A percentile compares a stretch with the other conserved stretches of the same genome.
These are phyloP conservation scores for Lolium perenne DNA, from an alignment of 176 grass and related monocot species.

Conservation along the genomic window DNA sequence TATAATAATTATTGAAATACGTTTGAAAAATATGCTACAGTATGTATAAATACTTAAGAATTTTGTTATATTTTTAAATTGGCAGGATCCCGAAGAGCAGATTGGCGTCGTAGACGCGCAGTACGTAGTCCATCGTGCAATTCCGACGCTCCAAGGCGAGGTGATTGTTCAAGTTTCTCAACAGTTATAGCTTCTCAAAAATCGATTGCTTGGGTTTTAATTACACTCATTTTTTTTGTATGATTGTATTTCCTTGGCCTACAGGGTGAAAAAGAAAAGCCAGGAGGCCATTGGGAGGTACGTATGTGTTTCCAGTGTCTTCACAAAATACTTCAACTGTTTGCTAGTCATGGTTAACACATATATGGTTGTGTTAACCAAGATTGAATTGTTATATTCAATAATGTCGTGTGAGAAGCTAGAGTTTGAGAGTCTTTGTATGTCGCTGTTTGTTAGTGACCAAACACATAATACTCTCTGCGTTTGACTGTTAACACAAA, in stretches of 20 bases:
- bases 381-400: background rate
- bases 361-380: background rate
- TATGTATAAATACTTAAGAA: background rate
- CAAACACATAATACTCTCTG: background rate
- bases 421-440: background rate
- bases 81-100: constrained; percentile 8
- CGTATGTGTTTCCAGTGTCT: background rate
- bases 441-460: background rate
- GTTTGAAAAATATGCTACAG: background rate
- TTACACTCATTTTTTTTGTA: background rate
- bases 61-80: background rate
- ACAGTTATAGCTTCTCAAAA: background rate
- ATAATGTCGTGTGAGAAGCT: background rate
- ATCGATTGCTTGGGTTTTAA: background rate
- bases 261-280: background rate
- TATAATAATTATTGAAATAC: background rate
- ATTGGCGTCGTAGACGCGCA: constrained; percentile 20
- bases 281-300: constrained; percentile 3
- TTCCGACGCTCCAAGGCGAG: background rate
- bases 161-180: background rate
- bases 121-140: background rate
- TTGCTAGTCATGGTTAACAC: background rate
- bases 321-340: background rate
- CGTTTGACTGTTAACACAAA: no score
- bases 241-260: background rate